Evolutionary conservation across 2,329 filamentous ascomycete genomes (phyloP), one percentile per base, ranked within the genome.

Genomic region (Torrubiella hemipterigena): DNA sequence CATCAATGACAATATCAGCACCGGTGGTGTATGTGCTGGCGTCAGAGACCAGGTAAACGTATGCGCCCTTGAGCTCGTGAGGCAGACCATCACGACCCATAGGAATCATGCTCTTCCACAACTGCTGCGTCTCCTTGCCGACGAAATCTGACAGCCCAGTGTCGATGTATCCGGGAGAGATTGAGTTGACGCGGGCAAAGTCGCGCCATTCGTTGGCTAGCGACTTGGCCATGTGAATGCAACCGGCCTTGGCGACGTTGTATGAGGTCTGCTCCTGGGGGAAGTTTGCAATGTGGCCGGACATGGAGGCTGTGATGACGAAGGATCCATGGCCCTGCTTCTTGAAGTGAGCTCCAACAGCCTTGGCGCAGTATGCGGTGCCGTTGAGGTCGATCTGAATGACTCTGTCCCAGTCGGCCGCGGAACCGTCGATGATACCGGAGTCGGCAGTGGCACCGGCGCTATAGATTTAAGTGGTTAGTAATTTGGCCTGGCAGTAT

Each of bases 1-100:
- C 81, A 50, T 86, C 81, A 36, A 84, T 72, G 35, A 82, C 56
- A 26, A 86, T 64, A 48, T 83, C 77, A 3, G 70, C 62, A 4
- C 73, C 82, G 10, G 81, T 86, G 5, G 77, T 83, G 55, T 84
- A 87, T 25, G 72, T 76, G 35, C 76, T 74, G 5, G 81, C 81
- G 51, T 87, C 81, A 29, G 72, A 79, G 20, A 80, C 73, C 23
- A 89, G 65, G 55, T 84, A 87, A 31, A 87, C 63, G 51, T 80
- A 89, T n/a, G 77, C 78, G 7, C 77, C 79, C 60, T 83, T 83
- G 42, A 85, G 60, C 61, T 86, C 81, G 45, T 77, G 71, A 2
- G 72, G 61, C 32, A 73, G 58, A 5, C 77, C 80, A 46, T 82
- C 73, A 43, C 81, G 62, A 23, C 68, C 77, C 69, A 85, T 74